Evolutionary conservation across 306 rosid genomes (phyloP), one percentile per base, ranked within the genome.

Genomic region (Abrus precatorius): DNA sequence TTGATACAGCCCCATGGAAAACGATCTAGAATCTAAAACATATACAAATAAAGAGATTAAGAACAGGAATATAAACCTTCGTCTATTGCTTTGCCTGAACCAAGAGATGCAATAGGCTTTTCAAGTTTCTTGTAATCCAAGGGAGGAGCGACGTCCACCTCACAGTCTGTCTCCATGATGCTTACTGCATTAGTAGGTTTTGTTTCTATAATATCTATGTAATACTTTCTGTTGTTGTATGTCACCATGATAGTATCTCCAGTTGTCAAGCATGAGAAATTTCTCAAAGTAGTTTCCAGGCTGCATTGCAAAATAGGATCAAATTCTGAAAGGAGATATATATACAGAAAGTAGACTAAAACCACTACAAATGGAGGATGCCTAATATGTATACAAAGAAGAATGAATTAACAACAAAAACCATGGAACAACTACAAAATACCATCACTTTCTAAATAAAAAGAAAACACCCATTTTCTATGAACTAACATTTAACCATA

Each of bases 211-310:
- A 95, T 89, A 89, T 95, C 98, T 10, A 95, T 89, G 83, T 95
- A 95, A 74, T 95, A 93, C 64, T 93, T 93, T 81, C 87, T 95
- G 90, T 93, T 93, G 89, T 93, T 95, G 77, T 95, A 93, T 47
- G 98, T 92, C 67, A 95, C 97, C 99, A 95, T 95, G 77, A 95
- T 95, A 84, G 98, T 95, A 84, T 93, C 99, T 76, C 98, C 99
- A 53, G 90, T 82, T 28, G 97, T 86, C 87, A 95, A 86, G 86
- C 99, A 95, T 13, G 99, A 93, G 81, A 93, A 95, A 84, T 92
- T 95, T 82, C 99, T 88, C 71, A 93, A 84, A 2, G 98, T 92
- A 5, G 97, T 93, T 91, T 95, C 99, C 59, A 93, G 82, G 83
- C 97, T 93, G 88, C 89, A 90, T 3, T 32, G 69, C 6, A 82